Evolutionary conservation across 176 grass and related monocot species (phyloP), one percentile per base, ranked within the genome.

Genomic region (Hsuehochloa calcarea): DNA sequence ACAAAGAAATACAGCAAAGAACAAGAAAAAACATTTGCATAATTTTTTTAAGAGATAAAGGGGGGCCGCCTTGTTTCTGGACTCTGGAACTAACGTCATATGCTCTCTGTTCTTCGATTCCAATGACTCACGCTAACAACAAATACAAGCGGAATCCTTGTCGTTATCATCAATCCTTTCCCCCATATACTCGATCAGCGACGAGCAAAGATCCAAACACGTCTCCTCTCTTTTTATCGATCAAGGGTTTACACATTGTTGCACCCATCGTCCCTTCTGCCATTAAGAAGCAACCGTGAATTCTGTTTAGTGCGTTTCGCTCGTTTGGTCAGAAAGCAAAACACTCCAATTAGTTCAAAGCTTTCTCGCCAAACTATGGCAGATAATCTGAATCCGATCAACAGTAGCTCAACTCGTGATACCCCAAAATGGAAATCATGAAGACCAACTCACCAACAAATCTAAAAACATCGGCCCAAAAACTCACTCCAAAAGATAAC

Each of bases 81-180:
- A 15, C 56, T 78, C 66, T 78, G 58, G 41, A 74, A 74, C 74
- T 79, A 43, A 79, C 79, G 46, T 59, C 79, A 44, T 56, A 43
- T 26, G 17, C 22, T 59, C 20, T 26, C 1, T 31, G 58, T 20
- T 58, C 46, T 27, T 45, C 25, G 15, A 37, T 31, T 59, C 69
- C 9, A 22, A 19, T 46, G 59, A 66, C 55, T 72, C 35, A 72
- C 56, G 80, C 44, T 63, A 83, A 6, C 80, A 83, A 88, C 71
- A 82, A 88, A 31, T 63, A 40, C 80, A 37, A 62, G 67, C 29
- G 15, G 27, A 39, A 55, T 72, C 25, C 5, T 37, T 64, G 74
- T 65, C 74, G 17, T 39, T 67, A 0, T 59, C 87, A 47, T 40
- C 81, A 9, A 65, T 74, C 59, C 44, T 55, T 84, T 84, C 45